Evolutionary conservation across 352 stramenopile genomes (phyloP).

Genomic region (Globisporangium cederbergense): DNA sequence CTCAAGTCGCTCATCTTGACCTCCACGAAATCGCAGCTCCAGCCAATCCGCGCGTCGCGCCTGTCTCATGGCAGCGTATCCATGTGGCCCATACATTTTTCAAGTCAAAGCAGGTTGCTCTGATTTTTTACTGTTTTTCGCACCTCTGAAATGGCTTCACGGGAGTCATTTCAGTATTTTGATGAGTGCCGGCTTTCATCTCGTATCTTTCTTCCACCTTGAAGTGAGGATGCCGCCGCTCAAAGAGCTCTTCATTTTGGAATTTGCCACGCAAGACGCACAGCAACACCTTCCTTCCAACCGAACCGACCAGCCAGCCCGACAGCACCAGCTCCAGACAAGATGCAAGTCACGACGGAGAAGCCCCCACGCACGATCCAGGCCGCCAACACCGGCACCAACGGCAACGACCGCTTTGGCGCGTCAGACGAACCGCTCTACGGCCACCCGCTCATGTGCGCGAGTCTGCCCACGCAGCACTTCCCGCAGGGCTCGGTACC

Average conservation of each 20-base stretch:
- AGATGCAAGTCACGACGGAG: conserved; percentile 41
- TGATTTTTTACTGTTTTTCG: neutral
- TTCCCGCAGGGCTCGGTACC: conserved; percentile 70
- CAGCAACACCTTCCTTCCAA: neutral
- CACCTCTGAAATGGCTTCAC: no score
- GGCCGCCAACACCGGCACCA: conserved; percentile 20
- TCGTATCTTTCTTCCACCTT: neutral
- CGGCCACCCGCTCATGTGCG: conserved; percentile 80
- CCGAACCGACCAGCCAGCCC: neutral
- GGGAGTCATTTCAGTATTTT: neutral
- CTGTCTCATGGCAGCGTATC: conserved; percentile 1
- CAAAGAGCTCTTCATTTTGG: conserved; percentile 1
- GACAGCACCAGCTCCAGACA: neutral
- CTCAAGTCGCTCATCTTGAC: no score
- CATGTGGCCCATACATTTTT: neutral
- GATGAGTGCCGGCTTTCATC: neutral
- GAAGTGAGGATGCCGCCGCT: neutral
- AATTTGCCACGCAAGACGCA: conserved; percentile 15
- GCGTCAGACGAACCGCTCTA: conserved; percentile 55
- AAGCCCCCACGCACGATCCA: conserved; percentile 13
- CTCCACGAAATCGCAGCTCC: no score
- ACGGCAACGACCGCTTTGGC: conserved; percentile 7
- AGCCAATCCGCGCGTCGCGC: neutral
- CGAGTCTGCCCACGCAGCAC: conserved; percentile 48
- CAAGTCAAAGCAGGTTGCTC: neutral